These are phyloP conservation scores for Arthrinium puccinioides DNA, from an alignment of 2,329 filamentous ascomycete genomes.

Conservation along the genomic window DNA sequence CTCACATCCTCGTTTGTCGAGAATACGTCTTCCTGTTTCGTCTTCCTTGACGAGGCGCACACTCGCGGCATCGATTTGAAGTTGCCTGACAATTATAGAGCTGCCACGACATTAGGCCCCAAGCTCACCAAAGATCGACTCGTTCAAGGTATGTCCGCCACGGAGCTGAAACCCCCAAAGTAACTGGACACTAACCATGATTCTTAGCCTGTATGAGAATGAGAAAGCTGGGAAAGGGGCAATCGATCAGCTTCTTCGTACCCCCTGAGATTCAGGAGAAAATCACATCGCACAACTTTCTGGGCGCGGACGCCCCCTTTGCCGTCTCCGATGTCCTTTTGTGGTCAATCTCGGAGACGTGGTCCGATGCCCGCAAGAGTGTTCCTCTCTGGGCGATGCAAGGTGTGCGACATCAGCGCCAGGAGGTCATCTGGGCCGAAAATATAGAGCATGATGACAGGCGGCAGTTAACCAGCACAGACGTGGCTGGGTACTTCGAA, in stretches of 20 bases:
- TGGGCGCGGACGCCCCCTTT: conserved; percentile 28
- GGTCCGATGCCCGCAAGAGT: conserved; percentile 35
- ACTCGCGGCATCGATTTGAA: conserved; percentile 63
- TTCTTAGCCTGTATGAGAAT: conserved; percentile 69
- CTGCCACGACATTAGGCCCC: conserved; percentile 60
- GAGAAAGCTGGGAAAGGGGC: conserved; percentile 58
- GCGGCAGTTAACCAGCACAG: no score
- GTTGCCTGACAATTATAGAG: conserved; percentile 50
- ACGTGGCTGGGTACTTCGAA: conserved; percentile 37
- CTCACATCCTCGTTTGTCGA: conserved; percentile 50
- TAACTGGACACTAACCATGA: no score
- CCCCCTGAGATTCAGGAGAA: conserved; percentile 50
- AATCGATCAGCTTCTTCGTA: conserved; percentile 56
- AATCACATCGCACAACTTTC: conserved; percentile 31
- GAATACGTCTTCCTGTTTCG: conserved; percentile 50
- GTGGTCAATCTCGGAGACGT: conserved; percentile 55
- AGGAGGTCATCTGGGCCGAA: conserved; percentile 28
- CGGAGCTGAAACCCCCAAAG: no score
- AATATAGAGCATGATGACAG: no score
- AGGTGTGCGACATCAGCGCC: conserved; percentile 41
- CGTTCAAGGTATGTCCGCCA: conserved; percentile 45
- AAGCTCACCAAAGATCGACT: conserved; percentile 61
- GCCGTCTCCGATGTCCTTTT: conserved; percentile 45
- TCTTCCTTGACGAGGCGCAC: conserved; percentile 66
- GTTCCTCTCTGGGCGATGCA: conserved; percentile 56